These are phyloP conservation scores for Citrus reticulata DNA, from an alignment of 345 rosid species.

Conservation along the genomic window DNA sequence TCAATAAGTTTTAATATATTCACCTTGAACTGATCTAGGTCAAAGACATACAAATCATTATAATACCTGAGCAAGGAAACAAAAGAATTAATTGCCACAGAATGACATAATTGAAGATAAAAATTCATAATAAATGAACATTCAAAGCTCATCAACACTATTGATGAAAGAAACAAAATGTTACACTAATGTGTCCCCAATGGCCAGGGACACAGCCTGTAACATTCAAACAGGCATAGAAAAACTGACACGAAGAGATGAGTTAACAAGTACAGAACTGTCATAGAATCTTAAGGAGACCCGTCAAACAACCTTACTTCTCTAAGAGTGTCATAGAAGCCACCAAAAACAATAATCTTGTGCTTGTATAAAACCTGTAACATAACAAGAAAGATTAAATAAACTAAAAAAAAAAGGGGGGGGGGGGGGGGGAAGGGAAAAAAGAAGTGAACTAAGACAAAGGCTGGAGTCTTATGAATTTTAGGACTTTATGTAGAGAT, in stretches of 20 bases:
- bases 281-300: slow-evolving; percentile 11
- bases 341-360: slow-evolving; percentile 90
- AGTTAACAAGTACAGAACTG: slow-evolving; percentile 7
- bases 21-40: slow-evolving; percentile 91
- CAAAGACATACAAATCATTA: slow-evolving; percentile 81
- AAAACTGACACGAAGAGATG: not conserved
- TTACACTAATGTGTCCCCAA: not conserved
- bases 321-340: slow-evolving; percentile 96
- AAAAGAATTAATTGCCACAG: not conserved
- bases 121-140: not conserved
- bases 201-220: not conserved
- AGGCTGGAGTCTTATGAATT: not conserved
- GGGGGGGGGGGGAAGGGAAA: not conserved
- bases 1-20: slow-evolving; percentile 14
- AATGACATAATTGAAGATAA: not conserved
- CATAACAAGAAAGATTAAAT: slow-evolving; percentile 7
- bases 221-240: not conserved
- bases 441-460: not conserved
- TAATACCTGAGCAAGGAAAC: slow-evolving; percentile 56
- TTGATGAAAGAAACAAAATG: slow-evolving; percentile 2
- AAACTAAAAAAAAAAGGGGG: not conserved
- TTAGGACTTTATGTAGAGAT: not conserved
- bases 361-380: slow-evolving; percentile 92
- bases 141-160: not conserved
- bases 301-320: slow-evolving; percentile 86